These are phyloP conservation scores for Laguncularia racemosa DNA, from an alignment of 345 rosid species.

Conservation along the genomic window DNA sequence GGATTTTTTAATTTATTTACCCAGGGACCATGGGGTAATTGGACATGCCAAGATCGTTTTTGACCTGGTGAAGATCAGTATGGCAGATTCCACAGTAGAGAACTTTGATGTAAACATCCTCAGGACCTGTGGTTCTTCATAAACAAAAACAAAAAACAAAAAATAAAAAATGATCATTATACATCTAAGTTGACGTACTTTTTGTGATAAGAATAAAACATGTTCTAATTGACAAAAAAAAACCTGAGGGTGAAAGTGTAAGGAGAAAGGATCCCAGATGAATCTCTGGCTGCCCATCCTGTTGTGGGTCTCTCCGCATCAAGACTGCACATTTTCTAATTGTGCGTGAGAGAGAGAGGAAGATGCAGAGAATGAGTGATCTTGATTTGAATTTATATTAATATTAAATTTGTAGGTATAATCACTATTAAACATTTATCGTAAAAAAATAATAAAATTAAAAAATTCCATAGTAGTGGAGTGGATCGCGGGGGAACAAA, in stretches of 20 bases:
- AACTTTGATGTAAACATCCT: conserved; percentile 56
- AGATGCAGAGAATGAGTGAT: no score
- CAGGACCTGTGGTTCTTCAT: conserved; percentile 61
- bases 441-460: no score
- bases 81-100: conserved; percentile 68
- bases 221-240: no score
- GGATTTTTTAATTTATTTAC: no score
- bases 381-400: no score
- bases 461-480: no score
- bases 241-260: conserved; percentile 60
- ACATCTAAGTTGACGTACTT: not conserved
- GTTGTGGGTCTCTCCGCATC: conserved; percentile 36
- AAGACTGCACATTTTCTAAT: conserved; percentile 28
- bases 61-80: conserved; percentile 64
- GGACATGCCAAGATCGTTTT: conserved; percentile 53
- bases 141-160: not conserved
- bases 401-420: no score
- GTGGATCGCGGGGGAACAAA: no score
- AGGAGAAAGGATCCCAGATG: conserved; percentile 66
- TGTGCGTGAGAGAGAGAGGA: no score
- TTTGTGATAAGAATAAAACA: not conserved
- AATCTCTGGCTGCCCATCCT: conserved; percentile 80
- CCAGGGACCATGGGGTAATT: conserved; percentile 81
- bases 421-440: no score
- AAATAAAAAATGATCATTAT: not conserved